Evolutionary conservation across 2,329 filamentous ascomycete species (phyloP).

Genomic region (Capronia americana): DNA sequence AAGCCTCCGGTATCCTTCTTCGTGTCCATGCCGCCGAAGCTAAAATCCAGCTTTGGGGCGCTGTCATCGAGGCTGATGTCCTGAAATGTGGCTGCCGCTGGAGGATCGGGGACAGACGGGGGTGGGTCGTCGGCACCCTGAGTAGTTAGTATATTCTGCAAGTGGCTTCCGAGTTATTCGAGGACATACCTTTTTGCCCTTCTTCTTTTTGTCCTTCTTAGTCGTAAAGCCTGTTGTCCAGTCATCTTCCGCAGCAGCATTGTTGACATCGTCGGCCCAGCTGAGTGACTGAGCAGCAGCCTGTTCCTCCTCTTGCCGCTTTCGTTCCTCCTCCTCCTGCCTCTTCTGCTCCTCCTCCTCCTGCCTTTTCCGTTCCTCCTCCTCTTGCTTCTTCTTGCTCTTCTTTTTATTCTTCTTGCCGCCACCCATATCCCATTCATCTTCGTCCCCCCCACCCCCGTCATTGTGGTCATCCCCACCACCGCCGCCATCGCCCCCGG

Average conservation of each 20-base stretch:
- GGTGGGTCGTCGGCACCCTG: constrained; percentile 45
- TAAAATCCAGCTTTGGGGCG: constrained; percentile 64
- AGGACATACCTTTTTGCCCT: constrained; percentile 59
- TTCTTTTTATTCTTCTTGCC: constrained; percentile 48
- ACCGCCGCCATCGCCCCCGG: constrained; percentile 42
- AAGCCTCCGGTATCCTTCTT: constrained; percentile 54
- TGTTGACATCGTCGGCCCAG: constrained; percentile 53
- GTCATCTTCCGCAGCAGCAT: constrained; percentile 56
- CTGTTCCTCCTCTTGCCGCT: constrained; percentile 45
- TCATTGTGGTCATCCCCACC: constrained; percentile 48
- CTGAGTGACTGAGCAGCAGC: constrained; percentile 47
- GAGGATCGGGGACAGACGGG: constrained; percentile 45
- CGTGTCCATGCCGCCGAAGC: constrained; percentile 57
- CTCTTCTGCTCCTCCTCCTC: constrained; percentile 43
- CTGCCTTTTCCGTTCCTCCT: constrained; percentile 44
- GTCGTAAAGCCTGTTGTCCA: constrained; percentile 58
- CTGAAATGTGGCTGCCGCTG: constrained; percentile 63
- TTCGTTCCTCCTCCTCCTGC: constrained; percentile 45
- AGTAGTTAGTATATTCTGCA: constrained; percentile 16
- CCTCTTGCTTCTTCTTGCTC: constrained; percentile 44
- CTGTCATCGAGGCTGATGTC: constrained; percentile 71
- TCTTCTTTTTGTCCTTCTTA: constrained; percentile 59
- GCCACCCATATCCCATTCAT: constrained; percentile 47
- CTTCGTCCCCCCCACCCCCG: constrained; percentile 52
- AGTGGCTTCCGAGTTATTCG: neutral